Percentiles rank a stretch among this genome's conserved stretches.
Evolutionary conservation across 352 stramenopile species (phyloP).

Genomic region (Phytophthora fragariae): DNA sequence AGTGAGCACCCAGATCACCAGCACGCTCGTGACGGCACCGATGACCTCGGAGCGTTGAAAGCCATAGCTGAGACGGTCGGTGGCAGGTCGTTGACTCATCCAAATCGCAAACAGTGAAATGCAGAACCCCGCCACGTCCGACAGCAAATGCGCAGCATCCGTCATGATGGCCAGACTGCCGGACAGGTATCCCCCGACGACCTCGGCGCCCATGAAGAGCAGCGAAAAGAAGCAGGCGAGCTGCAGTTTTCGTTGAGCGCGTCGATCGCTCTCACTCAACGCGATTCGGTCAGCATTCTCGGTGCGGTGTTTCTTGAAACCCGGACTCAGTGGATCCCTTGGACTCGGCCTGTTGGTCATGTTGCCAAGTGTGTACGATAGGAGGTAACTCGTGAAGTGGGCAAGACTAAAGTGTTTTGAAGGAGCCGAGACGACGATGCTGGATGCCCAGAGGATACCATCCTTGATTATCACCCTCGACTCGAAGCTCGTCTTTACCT

Average conservation of each 20-base stretch:
- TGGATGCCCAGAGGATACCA: too few species aligned
- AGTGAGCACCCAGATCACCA: slow-evolving; percentile 93
- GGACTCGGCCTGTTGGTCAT: background rate
- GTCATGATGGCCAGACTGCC: slow-evolving; percentile 94
- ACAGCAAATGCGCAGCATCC: slow-evolving; percentile 71
- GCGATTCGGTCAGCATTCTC: slow-evolving; percentile 40
- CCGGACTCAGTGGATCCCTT: background rate
- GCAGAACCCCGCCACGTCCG: slow-evolving; percentile 64
- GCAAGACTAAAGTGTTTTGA: too few species aligned
- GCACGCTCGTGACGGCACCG: slow-evolving; percentile 92
- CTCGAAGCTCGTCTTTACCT: too few species aligned
- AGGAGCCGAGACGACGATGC: too few species aligned
- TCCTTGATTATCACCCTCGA: too few species aligned
- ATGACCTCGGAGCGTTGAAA: slow-evolving; percentile 94
- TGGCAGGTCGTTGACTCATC: slow-evolving; percentile 64
- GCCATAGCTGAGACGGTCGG: slow-evolving; percentile 89
- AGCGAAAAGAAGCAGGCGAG: slow-evolving; percentile 68
- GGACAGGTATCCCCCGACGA: slow-evolving; percentile 91
- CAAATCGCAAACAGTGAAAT: slow-evolving; percentile 73
- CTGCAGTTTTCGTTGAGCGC: slow-evolving; percentile 59
- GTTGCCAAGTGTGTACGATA: background rate
- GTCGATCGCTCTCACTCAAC: slow-evolving; percentile 44
- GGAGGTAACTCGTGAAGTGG: background rate
- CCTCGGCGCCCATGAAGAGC: slow-evolving; percentile 95
- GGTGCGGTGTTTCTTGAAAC: background rate